Evolutionary conservation across 2,329 filamentous ascomycete genomes (phyloP).

Genomic region (Cladosporium sp.): DNA sequence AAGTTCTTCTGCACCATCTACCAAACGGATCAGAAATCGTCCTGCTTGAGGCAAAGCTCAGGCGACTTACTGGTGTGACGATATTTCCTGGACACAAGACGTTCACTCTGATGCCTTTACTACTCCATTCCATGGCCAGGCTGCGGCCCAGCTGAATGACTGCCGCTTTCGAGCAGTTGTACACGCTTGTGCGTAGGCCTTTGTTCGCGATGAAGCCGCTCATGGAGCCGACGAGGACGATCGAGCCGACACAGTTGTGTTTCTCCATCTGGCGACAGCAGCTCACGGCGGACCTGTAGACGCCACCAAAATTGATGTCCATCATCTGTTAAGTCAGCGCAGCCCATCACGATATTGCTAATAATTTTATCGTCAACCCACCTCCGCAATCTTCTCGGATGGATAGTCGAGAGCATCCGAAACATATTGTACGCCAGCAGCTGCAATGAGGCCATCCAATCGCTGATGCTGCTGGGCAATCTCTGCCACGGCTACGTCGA

Average conservation of each 20-base stretch:
- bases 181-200: conserved; percentile 32
- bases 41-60: neutral
- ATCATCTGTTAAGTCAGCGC: conserved; percentile 34
- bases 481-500: conserved; percentile 22
- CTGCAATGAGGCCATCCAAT: conserved; percentile 30
- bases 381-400: conserved; percentile 27
- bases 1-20: conserved; percentile 33
- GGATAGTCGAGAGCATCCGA: conserved; percentile 30
- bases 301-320: conserved; percentile 48
- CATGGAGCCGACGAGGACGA: conserved; percentile 50
- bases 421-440: conserved; percentile 30
- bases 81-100: conserved; percentile 32
- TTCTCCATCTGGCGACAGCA: conserved; percentile 47
- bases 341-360: too few relatives aligned
- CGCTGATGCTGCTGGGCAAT: conserved; percentile 27
- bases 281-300: conserved; percentile 45
- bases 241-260: conserved; percentile 46
- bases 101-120: conserved; percentile 31
- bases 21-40: neutral
- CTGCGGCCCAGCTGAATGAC: conserved; percentile 50
- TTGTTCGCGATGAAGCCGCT: conserved; percentile 48
- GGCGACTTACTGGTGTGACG: conserved; percentile 25
- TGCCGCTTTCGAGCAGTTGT: conserved; percentile 54
- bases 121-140: conserved; percentile 51
- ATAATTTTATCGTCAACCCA: conserved; percentile 20